Conservation (phyloP, 768 basidiomycete genomes). For the Pleurotus pulmonarius region DNA sequence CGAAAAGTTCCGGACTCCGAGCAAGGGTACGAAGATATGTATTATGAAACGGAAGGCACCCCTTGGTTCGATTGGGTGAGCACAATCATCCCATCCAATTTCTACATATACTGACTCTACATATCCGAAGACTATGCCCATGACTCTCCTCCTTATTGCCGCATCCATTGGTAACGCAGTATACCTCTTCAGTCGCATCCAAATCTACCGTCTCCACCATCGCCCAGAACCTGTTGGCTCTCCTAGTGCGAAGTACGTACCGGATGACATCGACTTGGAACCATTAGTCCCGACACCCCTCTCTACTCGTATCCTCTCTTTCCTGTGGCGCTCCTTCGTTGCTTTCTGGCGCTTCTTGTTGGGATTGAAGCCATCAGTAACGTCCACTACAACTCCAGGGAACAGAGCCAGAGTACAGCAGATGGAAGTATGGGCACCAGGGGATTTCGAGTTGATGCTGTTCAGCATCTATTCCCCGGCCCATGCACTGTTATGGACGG, state of each 20-base stretch:
- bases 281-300: conserved; percentile 43
- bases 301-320: conserved; percentile 34
- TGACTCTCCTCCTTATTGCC: conserved; percentile 51
- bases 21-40: conserved; percentile 76
- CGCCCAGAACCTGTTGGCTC: conserved; percentile 65
- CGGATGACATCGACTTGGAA: conserved; percentile 45
- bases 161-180: conserved; percentile 57
- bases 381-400: conserved; percentile 29
- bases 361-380: conserved; percentile 48
- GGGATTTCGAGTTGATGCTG: conserved; percentile 63
- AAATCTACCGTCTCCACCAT: conserved; percentile 64
- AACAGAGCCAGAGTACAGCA: conserved; percentile 59
- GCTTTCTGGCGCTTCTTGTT: conserved; percentile 66
- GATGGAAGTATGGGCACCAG: conserved; percentile 76
- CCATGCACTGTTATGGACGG: conserved; percentile 72
- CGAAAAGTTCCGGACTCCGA: conserved; percentile 61
- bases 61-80: conserved; percentile 83
- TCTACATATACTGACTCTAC: conserved; percentile 1
- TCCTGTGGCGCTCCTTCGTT: conserved; percentile 50
- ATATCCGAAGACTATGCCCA: conserved; percentile 53
- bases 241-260: conserved; percentile 64
- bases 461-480: conserved; percentile 78
- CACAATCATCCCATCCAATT: conserved; percentile 7
- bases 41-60: conserved; percentile 56
- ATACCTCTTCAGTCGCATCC: conserved; percentile 68